Evolutionary conservation across 1,284 basidiomycete genomes (phyloP), one percentile per base, ranked within the genome.

Genomic region (Rhodotorula sp.): DNA sequence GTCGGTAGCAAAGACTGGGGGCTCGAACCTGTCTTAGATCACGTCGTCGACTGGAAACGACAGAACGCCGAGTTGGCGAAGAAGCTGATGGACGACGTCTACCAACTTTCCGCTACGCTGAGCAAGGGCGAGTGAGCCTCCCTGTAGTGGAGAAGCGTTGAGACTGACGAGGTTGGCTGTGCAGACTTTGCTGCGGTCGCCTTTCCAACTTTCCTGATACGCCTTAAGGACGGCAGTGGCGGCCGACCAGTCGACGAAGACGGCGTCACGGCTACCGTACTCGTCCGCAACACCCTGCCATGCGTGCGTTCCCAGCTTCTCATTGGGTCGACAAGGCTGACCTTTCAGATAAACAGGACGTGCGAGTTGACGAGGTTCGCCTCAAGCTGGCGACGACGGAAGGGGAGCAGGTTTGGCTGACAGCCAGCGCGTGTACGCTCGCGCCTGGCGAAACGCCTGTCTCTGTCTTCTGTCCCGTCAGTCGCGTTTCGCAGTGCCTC

Each of bases 391-490:
- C 63, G 13, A 76, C 74, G 7, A 34, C 49, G 22, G 62, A 59
- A 2, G 67, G 68, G 34, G 85, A 86, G 67, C 83, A 82, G 60
- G 80, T 88, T 58, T 83, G 79, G 70, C 74, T 76, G 36, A 74
- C 73, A 0, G 61, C 69, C 11, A 68, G 72, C 0, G 32, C 61
- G 1, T 89, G 87, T 77, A 77, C 80, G 2, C 75, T 82, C 3
- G 20, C 78, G 76, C 74, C 79, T 2, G 90, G 90, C 19, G 81
- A 81, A 55, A 86, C 84, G n/a, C 74, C 77, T 2, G 71, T 89
- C 48, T 83, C 81, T 0, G 77, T 91, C 52, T 88, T 86, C 74
- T 91, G 88, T 74, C 84, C 88, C 17, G 91, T 92, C 78, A 73
- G 87, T 81, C 22, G 0, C 13, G n/a, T 60, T 22, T 39, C 22